Evolutionary conservation across 2,329 filamentous ascomycete genomes (phyloP).

Genomic region (Sclerotinia subarctica): DNA sequence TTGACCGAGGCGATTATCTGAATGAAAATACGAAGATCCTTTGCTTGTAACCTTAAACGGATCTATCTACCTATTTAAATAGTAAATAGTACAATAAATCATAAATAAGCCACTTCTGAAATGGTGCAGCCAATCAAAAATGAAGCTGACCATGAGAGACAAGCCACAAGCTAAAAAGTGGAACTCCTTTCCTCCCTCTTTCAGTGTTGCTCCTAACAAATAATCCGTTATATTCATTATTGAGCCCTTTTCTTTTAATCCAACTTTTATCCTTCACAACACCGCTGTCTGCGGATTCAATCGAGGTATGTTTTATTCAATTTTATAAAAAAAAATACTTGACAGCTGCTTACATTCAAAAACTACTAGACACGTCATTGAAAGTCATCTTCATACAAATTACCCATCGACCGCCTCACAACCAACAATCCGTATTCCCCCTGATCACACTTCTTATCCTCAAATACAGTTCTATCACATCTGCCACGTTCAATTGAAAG

Average conservation of each 20-base stretch:
- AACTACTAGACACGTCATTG: conserved; percentile 10
- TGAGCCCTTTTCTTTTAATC: not conserved
- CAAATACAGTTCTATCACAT: not conserved
- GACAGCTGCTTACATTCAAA: not conserved
- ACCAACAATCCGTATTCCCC: not conserved
- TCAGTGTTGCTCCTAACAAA: not conserved
- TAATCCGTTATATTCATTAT: not conserved
- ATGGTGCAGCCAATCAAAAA: not conserved
- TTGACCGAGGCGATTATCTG: too few relatives aligned
- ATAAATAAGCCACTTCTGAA: not conserved
- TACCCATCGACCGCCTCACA: not conserved
- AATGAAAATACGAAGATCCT: too few relatives aligned
- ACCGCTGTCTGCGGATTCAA: not conserved
- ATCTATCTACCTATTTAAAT: too few relatives aligned
- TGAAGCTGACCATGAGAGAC: not conserved
- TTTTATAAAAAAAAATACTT: not conserved
- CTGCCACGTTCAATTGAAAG: not conserved
- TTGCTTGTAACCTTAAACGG: too few relatives aligned
- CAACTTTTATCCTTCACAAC: not conserved
- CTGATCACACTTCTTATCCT: not conserved
- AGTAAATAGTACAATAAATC: too few relatives aligned
- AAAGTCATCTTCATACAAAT: not conserved
- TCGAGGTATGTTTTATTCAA: not conserved
- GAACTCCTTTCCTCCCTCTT: conserved; percentile 10
- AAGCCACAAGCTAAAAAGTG: not conserved